Evolutionary conservation across 441 rosid species (phyloP).

Genomic region (Omphalea diandra): DNA sequence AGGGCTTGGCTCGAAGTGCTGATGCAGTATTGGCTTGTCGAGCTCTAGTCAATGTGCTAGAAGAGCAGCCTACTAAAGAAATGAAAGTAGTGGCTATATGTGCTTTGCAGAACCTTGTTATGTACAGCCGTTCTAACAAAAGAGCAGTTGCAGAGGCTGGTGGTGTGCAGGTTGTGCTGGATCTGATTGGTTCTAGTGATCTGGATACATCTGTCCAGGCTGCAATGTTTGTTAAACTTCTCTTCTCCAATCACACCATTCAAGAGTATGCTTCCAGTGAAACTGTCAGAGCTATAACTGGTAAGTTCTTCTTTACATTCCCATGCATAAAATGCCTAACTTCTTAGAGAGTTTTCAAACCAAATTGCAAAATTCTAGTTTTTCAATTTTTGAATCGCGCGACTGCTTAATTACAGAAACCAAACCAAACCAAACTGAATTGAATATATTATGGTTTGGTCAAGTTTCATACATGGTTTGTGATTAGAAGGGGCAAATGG

Average conservation of each 20-base stretch:
- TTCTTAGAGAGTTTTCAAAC: not conserved
- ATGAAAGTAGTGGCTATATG: slow-evolving; percentile 99
- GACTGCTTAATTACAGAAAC: not conserved
- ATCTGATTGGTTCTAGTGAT: slow-evolving; percentile 96
- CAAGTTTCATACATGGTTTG: not conserved
- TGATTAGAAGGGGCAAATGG: no score
- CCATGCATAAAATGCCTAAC: not conserved
- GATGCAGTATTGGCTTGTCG: slow-evolving; percentile 99
- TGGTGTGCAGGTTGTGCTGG: slow-evolving; percentile 98
- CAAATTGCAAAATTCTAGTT: not conserved
- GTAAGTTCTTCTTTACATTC: slow-evolving; percentile 42
- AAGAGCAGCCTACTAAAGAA: slow-evolving; percentile 99
- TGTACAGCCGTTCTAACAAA: slow-evolving; percentile 96
- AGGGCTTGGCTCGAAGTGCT: slow-evolving; percentile 90
- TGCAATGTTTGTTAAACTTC: slow-evolving; percentile 95
- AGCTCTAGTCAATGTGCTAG: slow-evolving; percentile 96
- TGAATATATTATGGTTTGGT: not conserved
- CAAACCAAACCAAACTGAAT: not conserved
- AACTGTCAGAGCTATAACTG: slow-evolving; percentile 98
- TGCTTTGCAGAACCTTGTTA: slow-evolving; percentile 97
- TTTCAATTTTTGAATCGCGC: not conserved
- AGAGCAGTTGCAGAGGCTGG: slow-evolving; percentile 99
- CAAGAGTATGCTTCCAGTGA: slow-evolving; percentile 99
- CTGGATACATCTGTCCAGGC: slow-evolving; percentile 99
- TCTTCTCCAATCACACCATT: slow-evolving; percentile 96